phyloP scores from a whole-genome alignment of 2,329 filamentous ascomycete species.

The Paracamarosporium sp. region DNA sequence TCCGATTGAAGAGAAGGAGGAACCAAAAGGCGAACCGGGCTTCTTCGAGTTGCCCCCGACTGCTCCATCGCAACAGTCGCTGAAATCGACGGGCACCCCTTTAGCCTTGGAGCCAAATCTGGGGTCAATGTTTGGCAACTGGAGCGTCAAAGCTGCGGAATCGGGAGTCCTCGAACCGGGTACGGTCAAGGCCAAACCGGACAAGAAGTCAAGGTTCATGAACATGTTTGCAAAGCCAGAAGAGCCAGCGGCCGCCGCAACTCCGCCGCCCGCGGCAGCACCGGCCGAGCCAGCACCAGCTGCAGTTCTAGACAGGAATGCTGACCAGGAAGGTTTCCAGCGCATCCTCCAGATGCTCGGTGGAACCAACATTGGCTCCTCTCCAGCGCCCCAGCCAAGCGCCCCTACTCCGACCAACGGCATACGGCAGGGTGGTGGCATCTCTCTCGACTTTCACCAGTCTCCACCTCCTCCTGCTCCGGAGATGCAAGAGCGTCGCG shows the following conservation, averaged over 20 bases:
- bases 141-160: conserved; percentile 57
- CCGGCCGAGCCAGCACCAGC: conserved; percentile 30
- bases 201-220: conserved; percentile 84
- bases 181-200: conserved; percentile 57
- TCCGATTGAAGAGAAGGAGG: conserved; percentile 55
- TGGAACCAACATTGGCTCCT: conserved; percentile 38
- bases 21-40: too few relatives aligned
- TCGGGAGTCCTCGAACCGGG: conserved; percentile 29
- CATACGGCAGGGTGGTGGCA: conserved; percentile 34
- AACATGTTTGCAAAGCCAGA: conserved; percentile 66
- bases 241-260: conserved; percentile 26
- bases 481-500: conserved; percentile 31
- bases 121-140: conserved; percentile 78
- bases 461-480: conserved; percentile 35
- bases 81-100: conserved; percentile 60
- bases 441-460: conserved; percentile 40
- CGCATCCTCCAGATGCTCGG: conserved; percentile 83
- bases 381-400: conserved; percentile 22
- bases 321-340: conserved; percentile 87
- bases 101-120: conserved; percentile 71
- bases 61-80: conserved; percentile 26
- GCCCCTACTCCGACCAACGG: conserved; percentile 34
- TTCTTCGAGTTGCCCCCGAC: conserved; percentile 24
- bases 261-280: conserved; percentile 19
- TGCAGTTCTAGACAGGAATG: conserved; percentile 52